Evolutionary conservation across 2,329 filamentous ascomycete genomes (phyloP), one percentile per base, ranked within the genome.

Genomic region (Elsinoe perseae): DNA sequence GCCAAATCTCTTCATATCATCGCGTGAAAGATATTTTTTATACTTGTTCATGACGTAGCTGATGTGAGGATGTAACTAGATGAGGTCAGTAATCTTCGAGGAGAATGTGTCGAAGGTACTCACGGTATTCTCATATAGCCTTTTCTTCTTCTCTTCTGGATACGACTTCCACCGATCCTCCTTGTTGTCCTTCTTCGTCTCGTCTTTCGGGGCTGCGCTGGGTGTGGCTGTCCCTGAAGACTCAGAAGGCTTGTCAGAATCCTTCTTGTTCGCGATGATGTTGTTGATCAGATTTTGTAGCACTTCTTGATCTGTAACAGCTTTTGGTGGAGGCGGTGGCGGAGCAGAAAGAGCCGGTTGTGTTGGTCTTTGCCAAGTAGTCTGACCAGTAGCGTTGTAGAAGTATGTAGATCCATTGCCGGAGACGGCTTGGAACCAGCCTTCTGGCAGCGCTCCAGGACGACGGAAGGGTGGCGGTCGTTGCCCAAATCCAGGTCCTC

Each of bases 101-200:
- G 8, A 7, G 10, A 28, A 40, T 32, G 34, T 16, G 6, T 20
- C 5, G 20, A 1, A 12, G 9, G 9, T 52, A 75, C 87, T 70
- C 78, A 95, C 89, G 53, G 90, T 95, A 67, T 91, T 91, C 70
- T 96, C 91, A 65, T 96, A 97, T 2, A 95, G 78, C 74, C 89
- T 95, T 81, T 90, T 95, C 72, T 93, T 89, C 72, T 96, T 96
- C 62, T 96, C 91, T 62, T 83, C 69, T 1, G 85, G 77, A 28
- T 85, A 69, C 58, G 78, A 79, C 56, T 82, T 79, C 87, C 87
- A 90, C 67, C 85, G 87, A 48, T 89, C 85, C 64, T 79, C 78
- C 63, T 81, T 84, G 56, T 72, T 70, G 58, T 75, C 74, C 53
- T 72, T 77, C 65, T 75, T 78, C 63, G 76, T 77, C 48, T 77